Conservation (phyloP, 495 filamentous ascomycete species). For the Tricharina praecox region DNA sequence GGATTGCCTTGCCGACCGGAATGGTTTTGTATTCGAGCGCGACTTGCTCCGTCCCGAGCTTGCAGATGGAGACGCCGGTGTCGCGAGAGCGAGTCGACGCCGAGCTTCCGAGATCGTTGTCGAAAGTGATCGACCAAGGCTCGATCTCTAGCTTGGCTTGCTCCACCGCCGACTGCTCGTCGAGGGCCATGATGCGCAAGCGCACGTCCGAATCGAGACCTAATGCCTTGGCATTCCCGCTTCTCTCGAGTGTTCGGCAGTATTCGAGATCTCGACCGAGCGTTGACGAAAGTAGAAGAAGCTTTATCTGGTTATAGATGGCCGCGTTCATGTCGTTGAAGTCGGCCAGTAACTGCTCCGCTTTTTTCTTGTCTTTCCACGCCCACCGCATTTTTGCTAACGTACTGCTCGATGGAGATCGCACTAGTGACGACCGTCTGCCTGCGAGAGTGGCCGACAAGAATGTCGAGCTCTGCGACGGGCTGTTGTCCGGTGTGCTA, state of each 20-base stretch:
- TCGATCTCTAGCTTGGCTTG: background rate
- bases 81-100: too few relatives aligned
- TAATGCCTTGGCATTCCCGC: background rate
- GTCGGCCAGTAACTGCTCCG: conserved; percentile 20
- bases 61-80: background rate
- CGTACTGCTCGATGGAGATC: background rate
- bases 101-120: background rate
- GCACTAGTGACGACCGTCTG: background rate
- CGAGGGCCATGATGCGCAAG: conserved; percentile 2
- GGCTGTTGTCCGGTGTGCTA: background rate
- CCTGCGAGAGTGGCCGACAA: background rate
- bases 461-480: background rate
- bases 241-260: background rate
- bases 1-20: background rate
- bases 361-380: conserved; percentile 26
- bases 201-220: conserved; percentile 4
- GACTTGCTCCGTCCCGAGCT: background rate
- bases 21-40: background rate
- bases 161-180: background rate
- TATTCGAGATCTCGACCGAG: background rate
- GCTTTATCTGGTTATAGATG: conserved; percentile 25
- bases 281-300: conserved; percentile 11
- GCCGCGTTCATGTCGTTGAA: conserved; percentile 24
- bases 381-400: conserved; percentile 15
- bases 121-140: background rate